phyloP scores from a whole-genome alignment of 2,329 filamentous ascomycete genomes.

The Pyricularia pennisetigena region DNA sequence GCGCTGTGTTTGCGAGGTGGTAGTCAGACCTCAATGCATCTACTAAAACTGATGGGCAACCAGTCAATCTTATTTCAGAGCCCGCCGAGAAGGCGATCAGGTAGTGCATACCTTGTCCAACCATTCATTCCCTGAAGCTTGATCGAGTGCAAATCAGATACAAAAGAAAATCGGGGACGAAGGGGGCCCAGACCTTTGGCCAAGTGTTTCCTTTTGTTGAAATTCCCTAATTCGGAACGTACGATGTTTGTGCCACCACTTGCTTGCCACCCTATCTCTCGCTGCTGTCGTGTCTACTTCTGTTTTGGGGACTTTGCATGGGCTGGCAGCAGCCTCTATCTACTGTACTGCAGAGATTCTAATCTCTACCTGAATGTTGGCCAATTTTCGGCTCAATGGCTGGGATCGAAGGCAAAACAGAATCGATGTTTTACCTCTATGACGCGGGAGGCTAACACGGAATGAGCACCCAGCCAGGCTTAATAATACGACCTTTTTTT shows the following conservation, averaged over 20 bases:
- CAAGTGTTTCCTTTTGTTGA: not conserved
- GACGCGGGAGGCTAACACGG: not conserved
- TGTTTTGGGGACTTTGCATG: not conserved
- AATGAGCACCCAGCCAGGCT: not conserved
- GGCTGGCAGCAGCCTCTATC: too few species aligned
- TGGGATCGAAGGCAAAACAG: not conserved
- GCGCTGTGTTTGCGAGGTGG: not conserved
- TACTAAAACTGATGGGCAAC: not conserved
- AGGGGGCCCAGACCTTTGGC: not conserved
- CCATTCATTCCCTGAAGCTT: not conserved
- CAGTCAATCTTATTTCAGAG: not conserved
- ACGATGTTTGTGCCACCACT: not conserved
- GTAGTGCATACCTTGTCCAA: not conserved
- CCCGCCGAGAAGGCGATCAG: not conserved
- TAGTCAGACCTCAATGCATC: not conserved
- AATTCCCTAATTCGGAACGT: not conserved
- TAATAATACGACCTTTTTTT: not conserved
- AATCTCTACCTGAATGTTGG: not conserved
- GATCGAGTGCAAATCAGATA: not conserved
- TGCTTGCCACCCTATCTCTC: not conserved
- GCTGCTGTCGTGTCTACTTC: not conserved
- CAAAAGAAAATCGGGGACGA: not conserved
- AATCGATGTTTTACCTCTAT: not conserved
- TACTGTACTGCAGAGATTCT: too few species aligned
- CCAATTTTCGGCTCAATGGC: not conserved